These are phyloP conservation scores for Fusarium clavum DNA, from an alignment of 2,329 filamentous ascomycete genomes.

Conservation along the genomic window DNA sequence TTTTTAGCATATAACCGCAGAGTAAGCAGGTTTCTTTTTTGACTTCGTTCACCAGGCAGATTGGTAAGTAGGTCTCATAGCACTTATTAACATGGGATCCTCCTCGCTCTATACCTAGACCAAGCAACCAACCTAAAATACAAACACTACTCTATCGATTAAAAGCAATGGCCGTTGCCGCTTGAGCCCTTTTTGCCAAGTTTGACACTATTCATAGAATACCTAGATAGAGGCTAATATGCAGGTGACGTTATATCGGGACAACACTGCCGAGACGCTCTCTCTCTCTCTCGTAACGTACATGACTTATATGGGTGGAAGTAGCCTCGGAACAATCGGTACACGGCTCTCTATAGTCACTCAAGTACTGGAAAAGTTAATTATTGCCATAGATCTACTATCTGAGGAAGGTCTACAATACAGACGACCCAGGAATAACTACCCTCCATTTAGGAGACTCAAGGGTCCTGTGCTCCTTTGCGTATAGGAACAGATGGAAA, in stretches of 20 bases:
- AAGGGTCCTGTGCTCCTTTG: background rate
- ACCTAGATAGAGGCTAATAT: background rate
- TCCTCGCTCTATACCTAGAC: background rate
- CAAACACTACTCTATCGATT: background rate
- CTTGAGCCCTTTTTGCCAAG: background rate
- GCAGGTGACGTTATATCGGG: background rate
- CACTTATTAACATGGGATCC: accelerated
- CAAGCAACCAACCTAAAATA: background rate
- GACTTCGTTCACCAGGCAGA: background rate
- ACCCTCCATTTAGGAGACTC: background rate
- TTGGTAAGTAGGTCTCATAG: background rate
- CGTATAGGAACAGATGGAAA: background rate
- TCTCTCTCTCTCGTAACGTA: background rate
- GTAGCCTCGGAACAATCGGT: background rate
- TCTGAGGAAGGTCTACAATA: background rate
- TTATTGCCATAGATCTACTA: accelerated
- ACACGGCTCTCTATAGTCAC: background rate
- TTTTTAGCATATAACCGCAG: background rate
- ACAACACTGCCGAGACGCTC: background rate
- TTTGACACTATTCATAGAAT: background rate
- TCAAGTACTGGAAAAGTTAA: background rate
- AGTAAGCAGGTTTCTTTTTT: background rate
- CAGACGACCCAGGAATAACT: background rate
- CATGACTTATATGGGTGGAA: background rate
- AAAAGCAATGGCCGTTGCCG: background rate